Percentiles rank a stretch among this genome's conserved stretches.
Conservation (phyloP, 139 green algal species). For the Trebouxia sp. region DNA sequence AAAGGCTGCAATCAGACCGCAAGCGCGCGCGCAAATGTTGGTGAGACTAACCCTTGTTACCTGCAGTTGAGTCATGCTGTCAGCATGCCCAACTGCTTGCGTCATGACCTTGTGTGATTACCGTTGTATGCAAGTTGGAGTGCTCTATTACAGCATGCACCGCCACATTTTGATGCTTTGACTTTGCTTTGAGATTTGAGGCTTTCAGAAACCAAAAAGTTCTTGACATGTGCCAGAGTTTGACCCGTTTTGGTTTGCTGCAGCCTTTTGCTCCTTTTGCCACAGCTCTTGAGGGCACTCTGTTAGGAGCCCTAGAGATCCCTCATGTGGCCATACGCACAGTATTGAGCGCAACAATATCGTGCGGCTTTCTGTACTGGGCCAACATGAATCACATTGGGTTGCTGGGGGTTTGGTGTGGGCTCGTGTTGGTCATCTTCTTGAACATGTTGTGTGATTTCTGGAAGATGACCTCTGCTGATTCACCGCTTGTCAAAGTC, state of each 20-base stretch:
- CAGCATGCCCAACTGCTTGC: too few species aligned
- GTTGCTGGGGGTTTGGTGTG: constrained; percentile 21
- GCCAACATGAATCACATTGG: background rate
- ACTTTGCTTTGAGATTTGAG: background rate
- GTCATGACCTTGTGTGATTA: too few species aligned
- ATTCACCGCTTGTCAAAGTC: background rate
- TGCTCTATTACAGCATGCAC: too few species aligned
- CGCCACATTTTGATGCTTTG: too few species aligned
- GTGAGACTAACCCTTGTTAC: too few species aligned
- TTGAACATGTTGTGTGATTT: constrained; percentile 8
- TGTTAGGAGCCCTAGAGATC: constrained; percentile 34
- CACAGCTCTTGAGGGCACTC: constrained; percentile 30
- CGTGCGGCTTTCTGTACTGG: constrained; percentile 8
- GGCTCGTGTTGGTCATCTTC: constrained; percentile 6
- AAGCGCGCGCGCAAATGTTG: too few species aligned
- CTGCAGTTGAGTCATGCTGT: too few species aligned
- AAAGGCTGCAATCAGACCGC: too few species aligned
- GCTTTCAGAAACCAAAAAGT: background rate
- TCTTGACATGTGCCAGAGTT: background rate
- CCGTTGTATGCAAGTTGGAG: too few species aligned
- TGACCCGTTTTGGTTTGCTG: background rate
- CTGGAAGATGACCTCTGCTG: constrained; percentile 7
- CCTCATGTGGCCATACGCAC: constrained; percentile 32
- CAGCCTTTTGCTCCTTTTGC: constrained; percentile 34
- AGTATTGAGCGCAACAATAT: background rate